Base-by-base conservation (phyloP, 225 moss, liverwort and hornwort genomes). In the Ulota crispa region DNA sequence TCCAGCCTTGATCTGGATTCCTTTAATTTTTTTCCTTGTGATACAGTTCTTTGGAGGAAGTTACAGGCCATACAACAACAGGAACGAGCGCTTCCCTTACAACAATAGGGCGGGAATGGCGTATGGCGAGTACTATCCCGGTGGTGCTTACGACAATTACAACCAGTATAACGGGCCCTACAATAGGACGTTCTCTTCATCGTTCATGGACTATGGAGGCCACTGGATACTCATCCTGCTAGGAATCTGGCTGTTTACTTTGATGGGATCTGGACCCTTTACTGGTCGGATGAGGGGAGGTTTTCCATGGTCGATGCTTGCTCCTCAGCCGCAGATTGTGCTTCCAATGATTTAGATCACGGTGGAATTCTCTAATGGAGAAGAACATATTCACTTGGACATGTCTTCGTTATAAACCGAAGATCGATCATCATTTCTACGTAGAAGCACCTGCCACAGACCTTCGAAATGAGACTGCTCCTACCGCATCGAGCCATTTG, bases 191-290 rank as follows among this genome's bases (percentile, higher is more conserved):
- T 7, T 81, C 39, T 8, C 45, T 59, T 80, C 85, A 19, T 74
- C 82, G 64, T 85, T 91, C 72, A 85, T 81, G 91, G 88, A 89
- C 68, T 88, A 76, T 36, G 88, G 91, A 67, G 91, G 91, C n/a
- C 77, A 70, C 85, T 91, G 87, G 91, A 9, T 91, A 2, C 75
- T 91, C 56, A 79, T 91, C 30, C 8, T 91, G 72, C 30, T 91
- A 68, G 91, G 88, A 57, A 72, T 91, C 30, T 85, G 85, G 81
- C 67, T 91, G 36, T 89, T 91, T 50, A 70, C 83, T 5, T 13
- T 60, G 36, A 20, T 88, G 2, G 80, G 84, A 12, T 27, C 84
- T 2, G 85, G 90, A 21, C 84, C 81, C 3, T 1, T n/a, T 7
- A 60, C 69, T 32, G 79, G 79, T 39, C 60, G 80, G 8, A n/a